Percentiles rank a stretch among this genome's conserved stretches.
Evolutionary conservation across 331 rosid genomes (phyloP).

Genomic region (Quercus phellos): DNA sequence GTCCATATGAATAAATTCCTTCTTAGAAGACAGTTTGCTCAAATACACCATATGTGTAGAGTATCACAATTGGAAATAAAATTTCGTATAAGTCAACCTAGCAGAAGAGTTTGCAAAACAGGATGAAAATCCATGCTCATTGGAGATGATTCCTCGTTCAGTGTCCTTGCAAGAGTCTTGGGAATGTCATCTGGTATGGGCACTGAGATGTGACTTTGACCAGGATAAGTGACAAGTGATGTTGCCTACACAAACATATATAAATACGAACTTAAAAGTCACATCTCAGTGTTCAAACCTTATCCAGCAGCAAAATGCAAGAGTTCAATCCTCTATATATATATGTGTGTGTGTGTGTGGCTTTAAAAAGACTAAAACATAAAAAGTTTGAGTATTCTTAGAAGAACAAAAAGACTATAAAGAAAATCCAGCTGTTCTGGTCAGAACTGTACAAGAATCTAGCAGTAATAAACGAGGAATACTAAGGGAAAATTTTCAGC

Average conservation of each 20-base stretch:
- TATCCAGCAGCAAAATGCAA: not conserved
- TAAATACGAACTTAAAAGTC: not conserved
- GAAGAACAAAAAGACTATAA: not conserved
- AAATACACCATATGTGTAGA: not conserved
- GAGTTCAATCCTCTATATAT: constrained; percentile 7
- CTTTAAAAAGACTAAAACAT: not conserved
- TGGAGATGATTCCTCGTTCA: constrained; percentile 26
- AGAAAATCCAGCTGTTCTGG: not conserved
- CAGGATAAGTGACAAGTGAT: constrained; percentile 11
- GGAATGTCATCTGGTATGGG: constrained; percentile 5
- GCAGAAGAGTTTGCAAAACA: constrained; percentile 8
- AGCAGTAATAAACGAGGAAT: not conserved
- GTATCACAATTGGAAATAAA: not conserved
- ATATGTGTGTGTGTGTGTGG: not conserved
- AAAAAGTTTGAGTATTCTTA: not conserved
- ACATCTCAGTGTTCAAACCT: not conserved
- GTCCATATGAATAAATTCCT: not conserved
- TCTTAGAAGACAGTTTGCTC: not conserved
- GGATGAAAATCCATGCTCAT: constrained; percentile 48
- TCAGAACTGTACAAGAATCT: not conserved
- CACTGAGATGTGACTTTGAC: not conserved
- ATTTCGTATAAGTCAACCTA: constrained; percentile 28
- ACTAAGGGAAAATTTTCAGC: not conserved
- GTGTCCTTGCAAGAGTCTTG: constrained; percentile 17
- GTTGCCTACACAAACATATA: not conserved